phyloP scores from a whole-genome alignment of 139 green algal genomes.

The Spirogloea muscicola region DNA sequence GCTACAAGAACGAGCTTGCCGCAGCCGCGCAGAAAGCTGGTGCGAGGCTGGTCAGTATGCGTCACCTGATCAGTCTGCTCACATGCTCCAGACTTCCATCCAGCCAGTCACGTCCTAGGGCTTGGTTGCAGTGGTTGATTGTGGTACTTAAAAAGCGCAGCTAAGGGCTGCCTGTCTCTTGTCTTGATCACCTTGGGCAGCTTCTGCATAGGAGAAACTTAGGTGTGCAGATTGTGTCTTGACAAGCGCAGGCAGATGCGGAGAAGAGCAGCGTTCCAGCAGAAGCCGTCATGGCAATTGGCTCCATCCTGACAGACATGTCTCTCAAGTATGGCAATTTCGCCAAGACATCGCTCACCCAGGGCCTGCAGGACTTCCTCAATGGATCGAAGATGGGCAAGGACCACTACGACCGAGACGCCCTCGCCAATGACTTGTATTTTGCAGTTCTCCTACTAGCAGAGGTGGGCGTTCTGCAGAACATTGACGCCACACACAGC shows the following conservation, averaged over 20 bases:
- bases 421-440: conserved; percentile 30
- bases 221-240: too few relatives aligned
- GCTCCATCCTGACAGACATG: not conserved
- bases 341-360: not conserved
- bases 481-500: too few relatives aligned
- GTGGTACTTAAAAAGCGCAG: too few relatives aligned
- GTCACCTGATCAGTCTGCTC: too few relatives aligned
- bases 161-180: too few relatives aligned
- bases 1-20: conserved; percentile 16
- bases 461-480: too few relatives aligned
- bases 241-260: not conserved
- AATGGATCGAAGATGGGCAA: conserved; percentile 33
- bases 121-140: too few relatives aligned
- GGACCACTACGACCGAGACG: conserved; percentile 33
- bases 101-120: too few relatives aligned
- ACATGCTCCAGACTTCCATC: too few relatives aligned
- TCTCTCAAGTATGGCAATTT: not conserved
- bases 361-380: conserved; percentile 23
- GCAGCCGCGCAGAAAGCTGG: conserved; percentile 13
- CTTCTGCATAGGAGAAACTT: too few relatives aligned
- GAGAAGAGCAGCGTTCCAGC: conserved; percentile 5
- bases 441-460: conserved; percentile 7
- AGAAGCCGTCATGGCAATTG: not conserved
- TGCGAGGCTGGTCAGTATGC: conserved; percentile 16
- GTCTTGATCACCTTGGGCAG: too few relatives aligned